Base-by-base conservation (phyloP, 129 eudicot genomes). In the Smallanthus sonchifolius region DNA sequence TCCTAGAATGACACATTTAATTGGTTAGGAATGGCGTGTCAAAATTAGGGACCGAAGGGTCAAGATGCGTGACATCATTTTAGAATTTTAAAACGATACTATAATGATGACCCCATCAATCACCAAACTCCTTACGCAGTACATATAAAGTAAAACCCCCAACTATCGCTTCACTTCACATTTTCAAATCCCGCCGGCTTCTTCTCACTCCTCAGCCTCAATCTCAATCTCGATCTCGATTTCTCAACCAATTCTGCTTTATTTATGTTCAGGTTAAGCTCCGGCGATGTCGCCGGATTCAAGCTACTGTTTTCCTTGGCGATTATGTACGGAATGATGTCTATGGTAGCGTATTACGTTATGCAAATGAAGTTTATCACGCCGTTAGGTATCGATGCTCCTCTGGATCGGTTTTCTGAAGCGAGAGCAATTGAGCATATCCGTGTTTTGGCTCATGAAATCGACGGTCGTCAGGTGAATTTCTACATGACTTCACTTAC, bases 371-470 rank as follows among this genome's bases (percentile, higher is more conserved):
- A 90, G 83, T 90, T 93, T 80, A 70, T 93, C n/a, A 81, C 78
- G 20, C 98, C 98, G 4, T 83, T 93, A 67, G 84, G 82, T 4
- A 7, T 77, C 34, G 96, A 93, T 79, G 93, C 99, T n/a, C 99
- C 99, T 5, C 74, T 79, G 0, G 88, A 91, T 73, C 86, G 91
- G 6, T 95, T 95, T 67, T 95, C 97, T 0, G 99, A 95, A 72
- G 99, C 92, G 6, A 82, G 97, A 80, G 99, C 97, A 9, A 19
- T 95, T 61, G 82, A 91, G 38, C 99, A 95, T 63, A 81, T 95
- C 54, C 84, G 88, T 36, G 96, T 95, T 10, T 76, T 95, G 74
- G 72, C 99, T 7, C 72, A 88, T 16, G 94, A 88, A 30, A 91
- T 91, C 48, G 90, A 80, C 63, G 92, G 89, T 74, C 97, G 97